Conservation (phyloP, 768 basidiomycete genomes). For the Zangia roseola region DNA sequence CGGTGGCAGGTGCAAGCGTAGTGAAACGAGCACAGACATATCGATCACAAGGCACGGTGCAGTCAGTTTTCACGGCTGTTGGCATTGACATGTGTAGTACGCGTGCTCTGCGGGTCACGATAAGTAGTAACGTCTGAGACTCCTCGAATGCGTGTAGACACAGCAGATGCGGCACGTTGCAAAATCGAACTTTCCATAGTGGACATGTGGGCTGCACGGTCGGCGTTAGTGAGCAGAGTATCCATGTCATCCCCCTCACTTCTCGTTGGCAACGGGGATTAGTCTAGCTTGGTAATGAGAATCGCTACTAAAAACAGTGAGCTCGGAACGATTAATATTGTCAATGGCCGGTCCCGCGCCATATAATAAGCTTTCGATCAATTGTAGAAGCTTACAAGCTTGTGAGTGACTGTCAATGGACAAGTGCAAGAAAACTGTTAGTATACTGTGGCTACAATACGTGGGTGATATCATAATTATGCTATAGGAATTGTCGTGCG, state of each 20-base stretch:
- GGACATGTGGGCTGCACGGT: constrained; percentile 13
- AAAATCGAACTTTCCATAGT: constrained; percentile 14
- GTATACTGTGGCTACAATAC: constrained; percentile 12
- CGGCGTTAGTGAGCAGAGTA: background rate
- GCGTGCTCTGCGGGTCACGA: constrained; percentile 22
- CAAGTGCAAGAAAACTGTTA: background rate
- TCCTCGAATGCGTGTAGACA: constrained; percentile 11
- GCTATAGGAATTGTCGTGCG: constrained; percentile 2
- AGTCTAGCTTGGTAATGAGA: background rate
- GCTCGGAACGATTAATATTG: no score
- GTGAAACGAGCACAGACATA: constrained; percentile 18
- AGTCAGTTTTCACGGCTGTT: constrained; percentile 14
- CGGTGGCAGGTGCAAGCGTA: constrained; percentile 13
- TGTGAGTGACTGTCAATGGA: no score
- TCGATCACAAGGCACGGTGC: constrained; percentile 21
- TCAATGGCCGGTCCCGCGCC: no score
- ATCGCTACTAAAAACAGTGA: background rate
- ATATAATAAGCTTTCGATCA: no score
- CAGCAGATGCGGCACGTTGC: constrained; percentile 22
- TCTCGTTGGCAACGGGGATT: constrained; percentile 5
- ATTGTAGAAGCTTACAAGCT: no score
- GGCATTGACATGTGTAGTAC: constrained; percentile 21
- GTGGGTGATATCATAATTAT: constrained; percentile 13
- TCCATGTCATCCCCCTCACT: background rate
- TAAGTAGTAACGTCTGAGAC: constrained; percentile 3